These are phyloP conservation scores for Annulohypoxylon moriforme DNA, from an alignment of 495 filamentous ascomycete species.

Conservation along the genomic window DNA sequence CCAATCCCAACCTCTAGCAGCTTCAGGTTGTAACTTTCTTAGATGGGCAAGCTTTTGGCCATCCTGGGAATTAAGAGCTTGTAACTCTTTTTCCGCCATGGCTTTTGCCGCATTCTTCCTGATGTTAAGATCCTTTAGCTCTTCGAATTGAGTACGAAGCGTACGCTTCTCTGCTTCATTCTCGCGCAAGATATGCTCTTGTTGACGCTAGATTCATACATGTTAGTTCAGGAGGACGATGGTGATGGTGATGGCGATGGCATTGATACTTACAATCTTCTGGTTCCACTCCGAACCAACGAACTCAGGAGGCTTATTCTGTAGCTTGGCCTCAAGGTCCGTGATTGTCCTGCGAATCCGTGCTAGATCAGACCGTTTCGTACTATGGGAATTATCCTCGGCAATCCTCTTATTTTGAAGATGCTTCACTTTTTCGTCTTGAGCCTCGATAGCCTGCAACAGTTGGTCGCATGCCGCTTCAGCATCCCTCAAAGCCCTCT, in stretches of 20 bases:
- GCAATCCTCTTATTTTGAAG: constrained; percentile 65
- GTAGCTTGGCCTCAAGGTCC: constrained; percentile 56
- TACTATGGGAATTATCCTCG: constrained; percentile 64
- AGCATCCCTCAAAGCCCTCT: constrained; percentile 60
- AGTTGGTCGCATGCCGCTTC: constrained; percentile 65
- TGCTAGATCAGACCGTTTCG: constrained; percentile 64
- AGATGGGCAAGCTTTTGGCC: constrained; percentile 80
- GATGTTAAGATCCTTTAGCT: constrained; percentile 38
- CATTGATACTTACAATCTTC: constrained; percentile 62
- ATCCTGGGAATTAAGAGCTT: constrained; percentile 74
- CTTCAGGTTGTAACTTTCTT: constrained; percentile 66
- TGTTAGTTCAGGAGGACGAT: constrained; percentile 5
- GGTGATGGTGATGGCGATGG: too few species aligned
- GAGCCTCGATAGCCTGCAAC: constrained; percentile 59
- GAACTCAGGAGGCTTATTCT: constrained; percentile 60
- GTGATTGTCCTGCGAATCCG: constrained; percentile 57
- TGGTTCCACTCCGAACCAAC: constrained; percentile 63
- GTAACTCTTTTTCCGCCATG: constrained; percentile 62
- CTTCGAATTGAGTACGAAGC: constrained; percentile 48
- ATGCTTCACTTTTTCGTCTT: constrained; percentile 66
- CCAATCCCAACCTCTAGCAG: constrained; percentile 80
- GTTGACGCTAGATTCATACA: constrained; percentile 52
- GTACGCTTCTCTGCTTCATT: constrained; percentile 52
- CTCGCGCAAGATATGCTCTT: constrained; percentile 61
- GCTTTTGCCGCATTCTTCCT: constrained; percentile 37